phyloP scores from a whole-genome alignment of 352 stramenopile species.

The Pythium biforme region DNA sequence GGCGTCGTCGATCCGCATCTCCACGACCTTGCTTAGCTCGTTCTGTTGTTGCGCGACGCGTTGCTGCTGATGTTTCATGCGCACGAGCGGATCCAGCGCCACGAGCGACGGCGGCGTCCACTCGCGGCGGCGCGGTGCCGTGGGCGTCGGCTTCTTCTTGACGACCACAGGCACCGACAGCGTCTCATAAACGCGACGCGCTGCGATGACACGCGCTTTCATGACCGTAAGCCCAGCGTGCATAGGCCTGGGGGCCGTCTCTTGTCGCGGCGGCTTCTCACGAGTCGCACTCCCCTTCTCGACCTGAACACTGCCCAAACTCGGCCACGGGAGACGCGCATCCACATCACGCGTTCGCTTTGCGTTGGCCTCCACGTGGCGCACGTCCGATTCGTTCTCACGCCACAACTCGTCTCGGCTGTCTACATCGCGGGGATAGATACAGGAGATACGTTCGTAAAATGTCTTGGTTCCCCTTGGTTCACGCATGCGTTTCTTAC shows the following conservation, averaged over 20 bases:
- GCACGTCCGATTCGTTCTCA: neutral
- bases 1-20: conserved; percentile 15
- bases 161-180: neutral
- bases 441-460: too few relatives aligned
- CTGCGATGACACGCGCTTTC: conserved; percentile 3
- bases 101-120: neutral
- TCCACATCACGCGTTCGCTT: neutral
- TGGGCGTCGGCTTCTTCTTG: neutral
- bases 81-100: conserved; percentile 15
- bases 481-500: too few relatives aligned
- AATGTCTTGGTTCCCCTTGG: too few relatives aligned
- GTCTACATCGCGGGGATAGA: neutral
- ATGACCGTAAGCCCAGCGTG: neutral
- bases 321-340: neutral
- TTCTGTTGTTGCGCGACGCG: conserved; percentile 8
- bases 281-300: neutral
- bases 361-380: too few relatives aligned
- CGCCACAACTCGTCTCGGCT: conserved; percentile 3
- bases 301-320: neutral
- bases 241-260: neutral
- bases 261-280: neutral
- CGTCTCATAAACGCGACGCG: conserved; percentile 16
- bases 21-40: neutral
- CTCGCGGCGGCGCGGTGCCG: neutral
- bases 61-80: conserved; percentile 14